A percentile compares a stretch with the other conserved stretches of the same genome.
Evolutionary conservation across 2,329 filamentous ascomycete species (phyloP).

Genomic region (Monilinia aucupariae): DNA sequence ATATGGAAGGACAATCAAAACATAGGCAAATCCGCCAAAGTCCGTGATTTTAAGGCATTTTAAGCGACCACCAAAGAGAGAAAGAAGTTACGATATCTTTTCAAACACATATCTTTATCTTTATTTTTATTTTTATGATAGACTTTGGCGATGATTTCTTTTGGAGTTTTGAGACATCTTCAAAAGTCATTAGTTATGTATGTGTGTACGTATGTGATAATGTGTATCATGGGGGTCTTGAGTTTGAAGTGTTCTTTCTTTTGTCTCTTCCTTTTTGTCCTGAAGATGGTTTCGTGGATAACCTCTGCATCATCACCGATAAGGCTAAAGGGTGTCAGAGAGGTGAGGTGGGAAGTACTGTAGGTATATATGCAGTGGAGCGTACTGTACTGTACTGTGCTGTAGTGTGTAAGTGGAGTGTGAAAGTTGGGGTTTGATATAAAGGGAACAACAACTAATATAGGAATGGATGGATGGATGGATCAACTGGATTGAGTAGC

Average conservation of each 20-base stretch:
- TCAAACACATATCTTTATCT: constrained; percentile 6
- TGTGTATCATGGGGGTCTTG: no score
- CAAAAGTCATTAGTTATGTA: neutral
- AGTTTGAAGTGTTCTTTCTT: no score
- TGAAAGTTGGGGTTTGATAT: no score
- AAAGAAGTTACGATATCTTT: neutral
- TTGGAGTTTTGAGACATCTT: constrained; percentile 1
- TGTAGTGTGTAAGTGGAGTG: no score
- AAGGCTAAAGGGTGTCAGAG: neutral
- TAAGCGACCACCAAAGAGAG: constrained; percentile 5
- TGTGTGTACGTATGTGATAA: no score
- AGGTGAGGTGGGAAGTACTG: constrained; percentile 7
- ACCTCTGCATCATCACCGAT: constrained; percentile 10
- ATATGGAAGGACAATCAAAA: constrained; percentile 12
- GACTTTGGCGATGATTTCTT: neutral
- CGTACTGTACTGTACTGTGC: no score
- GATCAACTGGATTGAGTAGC: neutral
- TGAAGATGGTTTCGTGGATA: constrained; percentile 3
- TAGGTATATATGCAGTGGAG: no score
- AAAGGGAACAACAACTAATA: no score
- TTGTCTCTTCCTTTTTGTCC: no score
- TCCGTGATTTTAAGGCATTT: constrained; percentile 6
- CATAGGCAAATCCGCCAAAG: neutral
- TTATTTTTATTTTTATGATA: no score
- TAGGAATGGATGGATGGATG: no score